Percentiles rank a stretch among this genome's conserved stretches.
phyloP scores from a whole-genome alignment of 106 monocot species.

The Dendrobium officinale region DNA sequence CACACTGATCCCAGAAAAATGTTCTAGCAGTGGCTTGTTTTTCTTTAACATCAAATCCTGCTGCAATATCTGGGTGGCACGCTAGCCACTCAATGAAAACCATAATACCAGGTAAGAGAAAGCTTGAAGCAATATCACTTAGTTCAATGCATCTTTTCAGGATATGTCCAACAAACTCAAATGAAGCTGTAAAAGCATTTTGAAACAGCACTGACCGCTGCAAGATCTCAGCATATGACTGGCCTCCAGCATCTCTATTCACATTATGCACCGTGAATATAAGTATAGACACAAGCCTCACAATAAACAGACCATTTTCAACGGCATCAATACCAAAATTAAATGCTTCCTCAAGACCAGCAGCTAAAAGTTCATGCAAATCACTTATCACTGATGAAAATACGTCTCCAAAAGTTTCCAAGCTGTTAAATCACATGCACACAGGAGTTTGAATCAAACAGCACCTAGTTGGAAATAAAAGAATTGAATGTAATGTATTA shows the following conservation, averaged over 20 bases:
- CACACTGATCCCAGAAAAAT: slow-evolving; percentile 79
- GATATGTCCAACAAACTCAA: slow-evolving; percentile 74
- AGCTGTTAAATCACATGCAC: slow-evolving; percentile 23
- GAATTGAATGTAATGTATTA: neutral
- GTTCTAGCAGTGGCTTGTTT: slow-evolving; percentile 62
- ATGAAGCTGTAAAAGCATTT: slow-evolving; percentile 79
- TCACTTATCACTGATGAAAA: slow-evolving; percentile 43
- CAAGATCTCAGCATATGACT: slow-evolving; percentile 91
- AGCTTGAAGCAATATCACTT: slow-evolving; percentile 68
- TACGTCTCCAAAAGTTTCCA: slow-evolving; percentile 92
- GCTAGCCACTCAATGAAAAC: slow-evolving; percentile 98
- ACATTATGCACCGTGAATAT: slow-evolving; percentile 91
- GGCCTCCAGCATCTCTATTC: slow-evolving; percentile 61
- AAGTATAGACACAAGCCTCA: slow-evolving; percentile 73
- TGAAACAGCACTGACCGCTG: slow-evolving; percentile 77
- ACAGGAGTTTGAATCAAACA: neutral
- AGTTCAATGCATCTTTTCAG: slow-evolving; percentile 59
- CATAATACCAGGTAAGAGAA: slow-evolving; percentile 63
- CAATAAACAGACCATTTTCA: slow-evolving; percentile 50
- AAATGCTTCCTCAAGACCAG: slow-evolving; percentile 64
- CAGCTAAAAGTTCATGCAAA: slow-evolving; percentile 61
- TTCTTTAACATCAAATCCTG: slow-evolving; percentile 50
- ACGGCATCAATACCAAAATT: slow-evolving; percentile 66
- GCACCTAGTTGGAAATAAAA: neutral
- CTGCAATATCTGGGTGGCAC: slow-evolving; percentile 60